phyloP scores from a whole-genome alignment of 805 yeast species.

The Tetrapisispora taiwanensis region DNA sequence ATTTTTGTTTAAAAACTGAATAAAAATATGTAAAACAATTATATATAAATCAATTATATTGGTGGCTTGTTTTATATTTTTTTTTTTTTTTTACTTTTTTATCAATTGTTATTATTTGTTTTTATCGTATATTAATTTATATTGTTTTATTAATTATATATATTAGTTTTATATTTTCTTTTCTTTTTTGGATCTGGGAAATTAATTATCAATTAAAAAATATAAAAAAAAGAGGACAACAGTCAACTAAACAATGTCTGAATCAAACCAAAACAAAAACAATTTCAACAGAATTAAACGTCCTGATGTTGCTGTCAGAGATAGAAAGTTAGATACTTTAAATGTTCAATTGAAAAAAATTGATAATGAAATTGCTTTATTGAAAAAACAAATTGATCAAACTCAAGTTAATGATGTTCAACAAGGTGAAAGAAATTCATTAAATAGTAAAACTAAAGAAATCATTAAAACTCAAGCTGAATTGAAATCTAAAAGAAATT shows the following conservation, averaged over 20 bases:
- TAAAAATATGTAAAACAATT: too few species aligned
- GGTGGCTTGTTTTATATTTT: too few species aligned
- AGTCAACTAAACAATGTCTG: slow-evolving; percentile 8
- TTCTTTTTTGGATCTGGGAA: too few species aligned
- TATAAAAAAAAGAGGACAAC: too few species aligned
- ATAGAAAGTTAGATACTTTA: slow-evolving; percentile 44
- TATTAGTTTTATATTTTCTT: too few species aligned
- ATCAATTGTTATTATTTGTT: too few species aligned
- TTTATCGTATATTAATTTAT: too few species aligned
- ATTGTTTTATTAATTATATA: too few species aligned
- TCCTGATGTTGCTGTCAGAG: slow-evolving; percentile 61
- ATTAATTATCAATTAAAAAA: too few species aligned
- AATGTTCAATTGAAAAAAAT: slow-evolving; percentile 54
- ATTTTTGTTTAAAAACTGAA: too few species aligned
- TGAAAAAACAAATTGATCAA: slow-evolving; percentile 45
- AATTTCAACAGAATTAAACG: slow-evolving; percentile 39
- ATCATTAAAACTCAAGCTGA: slow-evolving; percentile 39
- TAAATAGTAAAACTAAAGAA: slow-evolving; percentile 37
- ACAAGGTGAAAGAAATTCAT: slow-evolving; percentile 45
- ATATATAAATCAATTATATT: too few species aligned
- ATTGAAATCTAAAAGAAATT: slow-evolving; percentile 37
- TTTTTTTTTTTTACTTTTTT: too few species aligned
- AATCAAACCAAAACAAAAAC: slow-evolving; percentile 3
- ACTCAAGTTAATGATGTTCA: slow-evolving; percentile 38
- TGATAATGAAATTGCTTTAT: slow-evolving; percentile 42